phyloP scores from a whole-genome alignment of 805 yeast genomes.

The Cyberlindnera amylophila region DNA sequence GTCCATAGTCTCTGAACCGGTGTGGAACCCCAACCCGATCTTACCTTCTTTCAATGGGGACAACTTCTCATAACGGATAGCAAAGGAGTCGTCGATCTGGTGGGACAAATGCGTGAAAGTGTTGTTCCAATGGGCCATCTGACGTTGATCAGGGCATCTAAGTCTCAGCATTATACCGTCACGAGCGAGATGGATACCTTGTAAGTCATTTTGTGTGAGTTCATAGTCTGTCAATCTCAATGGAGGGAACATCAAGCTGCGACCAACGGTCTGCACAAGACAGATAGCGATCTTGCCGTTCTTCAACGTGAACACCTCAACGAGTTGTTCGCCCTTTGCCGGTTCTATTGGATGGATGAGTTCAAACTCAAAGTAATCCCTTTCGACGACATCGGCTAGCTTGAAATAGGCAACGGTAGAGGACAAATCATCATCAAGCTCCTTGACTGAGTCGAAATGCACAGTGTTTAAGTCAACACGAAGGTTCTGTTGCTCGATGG shows the following conservation, averaged over 20 bases:
- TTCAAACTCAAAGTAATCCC: constrained; percentile 26
- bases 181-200: constrained; percentile 1
- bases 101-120: constrained; percentile 9
- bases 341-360: constrained; percentile 10
- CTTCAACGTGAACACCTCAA: constrained; percentile 21
- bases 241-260: constrained; percentile 24
- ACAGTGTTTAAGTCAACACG: constrained; percentile 20
- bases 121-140: constrained; percentile 23
- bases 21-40: constrained; percentile 23
- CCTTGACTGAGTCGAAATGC: constrained; percentile 18
- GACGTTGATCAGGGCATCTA: constrained; percentile 24
- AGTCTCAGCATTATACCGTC: constrained; percentile 10
- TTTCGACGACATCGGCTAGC: constrained; percentile 16
- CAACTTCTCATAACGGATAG: constrained; percentile 8
- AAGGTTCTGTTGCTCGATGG: constrained; percentile 21
- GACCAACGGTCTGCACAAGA: constrained; percentile 22
- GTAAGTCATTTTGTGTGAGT: constrained; percentile 13
- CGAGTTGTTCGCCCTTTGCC: constrained; percentile 6
- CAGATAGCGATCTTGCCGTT: constrained; percentile 23
- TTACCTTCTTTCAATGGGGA: constrained; percentile 11
- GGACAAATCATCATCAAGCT: constrained; percentile 7
- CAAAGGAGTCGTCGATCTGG: constrained; percentile 4
- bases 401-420: constrained; percentile 20
- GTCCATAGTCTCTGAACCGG: constrained; percentile 5
- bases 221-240: constrained; percentile 18